Conservation (phyloP, 257 asterid genomes). For the Mitragyna speciosa region DNA sequence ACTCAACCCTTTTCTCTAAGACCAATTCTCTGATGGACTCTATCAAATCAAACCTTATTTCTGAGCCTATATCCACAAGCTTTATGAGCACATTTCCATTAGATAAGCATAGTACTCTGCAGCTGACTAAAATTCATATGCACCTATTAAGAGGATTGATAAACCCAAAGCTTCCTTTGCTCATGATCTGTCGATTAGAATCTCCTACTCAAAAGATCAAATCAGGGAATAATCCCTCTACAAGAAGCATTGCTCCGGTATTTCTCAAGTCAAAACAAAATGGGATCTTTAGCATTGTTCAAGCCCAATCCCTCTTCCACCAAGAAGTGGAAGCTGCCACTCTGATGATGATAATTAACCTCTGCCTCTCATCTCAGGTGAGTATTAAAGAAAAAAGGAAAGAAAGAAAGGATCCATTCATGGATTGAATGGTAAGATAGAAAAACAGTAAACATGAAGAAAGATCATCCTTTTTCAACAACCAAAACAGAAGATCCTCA, state of each 20-base stretch:
- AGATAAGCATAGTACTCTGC: neutral
- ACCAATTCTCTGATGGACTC: constrained; percentile 2
- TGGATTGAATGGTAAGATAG: neutral
- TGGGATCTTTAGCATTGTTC: constrained; percentile 20
- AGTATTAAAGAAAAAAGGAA: no score
- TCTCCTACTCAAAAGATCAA: constrained; percentile 15
- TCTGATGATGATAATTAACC: neutral
- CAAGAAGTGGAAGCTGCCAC: constrained; percentile 8
- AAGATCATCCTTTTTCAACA: constrained; percentile 2
- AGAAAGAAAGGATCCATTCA: neutral
- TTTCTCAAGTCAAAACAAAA: constrained; percentile 4
- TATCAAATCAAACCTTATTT: constrained; percentile 11
- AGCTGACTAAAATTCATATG: constrained; percentile 4
- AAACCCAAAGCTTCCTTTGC: neutral
- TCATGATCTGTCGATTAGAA: constrained; percentile 13
- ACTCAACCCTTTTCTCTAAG: constrained; percentile 1
- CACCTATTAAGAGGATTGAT: neutral
- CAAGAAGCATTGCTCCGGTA: neutral
- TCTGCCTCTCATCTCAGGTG: neutral
- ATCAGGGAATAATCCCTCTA: neutral
- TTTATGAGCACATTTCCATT: neutral
- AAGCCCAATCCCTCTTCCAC: neutral
- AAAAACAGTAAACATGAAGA: neutral
- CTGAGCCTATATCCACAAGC: constrained; percentile 2
- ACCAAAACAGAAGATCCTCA: neutral